Conservation (phyloP, 1,284 basidiomycete species). For the Cutaneotrichosporon arboriforme region DNA sequence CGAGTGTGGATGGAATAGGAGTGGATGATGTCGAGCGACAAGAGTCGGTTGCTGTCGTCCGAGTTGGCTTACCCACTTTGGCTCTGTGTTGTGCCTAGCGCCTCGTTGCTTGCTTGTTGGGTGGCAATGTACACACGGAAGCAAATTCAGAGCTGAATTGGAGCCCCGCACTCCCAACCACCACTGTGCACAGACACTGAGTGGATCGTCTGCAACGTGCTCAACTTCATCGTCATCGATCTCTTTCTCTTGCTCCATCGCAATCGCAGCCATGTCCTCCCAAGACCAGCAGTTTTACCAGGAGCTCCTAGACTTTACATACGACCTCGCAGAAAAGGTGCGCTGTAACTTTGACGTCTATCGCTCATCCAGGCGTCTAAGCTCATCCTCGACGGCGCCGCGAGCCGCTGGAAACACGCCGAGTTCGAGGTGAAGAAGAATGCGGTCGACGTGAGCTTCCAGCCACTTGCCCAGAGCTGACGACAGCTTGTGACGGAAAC, state of each 20-base stretch:
- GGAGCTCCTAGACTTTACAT: constrained; percentile 26
- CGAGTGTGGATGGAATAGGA: no score
- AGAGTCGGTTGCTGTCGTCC: no score
- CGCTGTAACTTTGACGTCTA: neutral
- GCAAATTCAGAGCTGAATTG: neutral
- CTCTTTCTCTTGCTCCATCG: neutral
- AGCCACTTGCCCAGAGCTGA: neutral
- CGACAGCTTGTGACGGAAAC: constrained; percentile 78
- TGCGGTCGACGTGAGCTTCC: constrained; percentile 53
- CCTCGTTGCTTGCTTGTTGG: neutral
- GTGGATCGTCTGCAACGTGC: neutral
- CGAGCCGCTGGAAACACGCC: constrained; percentile 22
- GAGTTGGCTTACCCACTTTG: no score
- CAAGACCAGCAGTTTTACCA: constrained; percentile 14
- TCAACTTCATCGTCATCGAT: neutral
- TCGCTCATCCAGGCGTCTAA: constrained; percentile 18
- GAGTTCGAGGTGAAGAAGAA: constrained; percentile 33
- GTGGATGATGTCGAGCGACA: no score
- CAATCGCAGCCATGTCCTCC: constrained; percentile 2
- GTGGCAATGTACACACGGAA: constrained; percentile 3
- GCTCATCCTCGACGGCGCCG: constrained; percentile 28
- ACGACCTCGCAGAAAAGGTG: constrained; percentile 22
- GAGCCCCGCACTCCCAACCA: neutral
- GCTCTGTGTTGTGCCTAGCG: no score
- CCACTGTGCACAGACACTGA: constrained; percentile 1